A percentile compares a stretch with the other conserved stretches of the same genome.
phyloP scores from a whole-genome alignment of 2,329 filamentous ascomycete genomes.

The Colletotrichum euphorbiae region DNA sequence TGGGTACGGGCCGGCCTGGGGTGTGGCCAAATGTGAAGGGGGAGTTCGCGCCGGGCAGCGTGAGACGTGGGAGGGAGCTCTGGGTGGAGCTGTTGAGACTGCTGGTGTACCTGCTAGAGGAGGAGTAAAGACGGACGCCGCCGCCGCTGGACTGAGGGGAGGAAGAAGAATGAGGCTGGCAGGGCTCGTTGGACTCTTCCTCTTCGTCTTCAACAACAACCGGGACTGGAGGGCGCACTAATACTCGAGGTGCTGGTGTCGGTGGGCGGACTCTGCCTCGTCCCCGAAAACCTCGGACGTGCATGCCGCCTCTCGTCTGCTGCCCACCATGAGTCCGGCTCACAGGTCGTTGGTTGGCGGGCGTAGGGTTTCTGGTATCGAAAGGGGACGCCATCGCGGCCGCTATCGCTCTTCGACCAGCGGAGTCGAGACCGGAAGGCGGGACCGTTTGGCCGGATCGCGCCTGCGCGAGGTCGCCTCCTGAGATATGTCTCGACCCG shows the following conservation, averaged over 20 bases:
- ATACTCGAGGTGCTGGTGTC: too few relatives aligned
- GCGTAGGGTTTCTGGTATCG: too few relatives aligned
- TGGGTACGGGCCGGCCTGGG: background rate
- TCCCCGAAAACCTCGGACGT: too few relatives aligned
- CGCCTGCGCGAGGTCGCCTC: too few relatives aligned
- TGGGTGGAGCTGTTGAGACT: background rate
- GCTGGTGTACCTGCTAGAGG: background rate
- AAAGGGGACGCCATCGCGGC: too few relatives aligned
- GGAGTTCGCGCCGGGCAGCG: constrained; percentile 1
- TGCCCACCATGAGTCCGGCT: too few relatives aligned
- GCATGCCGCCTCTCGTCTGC: too few relatives aligned
- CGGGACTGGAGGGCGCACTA: too few relatives aligned
- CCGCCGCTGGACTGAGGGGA: background rate
- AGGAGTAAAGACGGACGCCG: background rate
- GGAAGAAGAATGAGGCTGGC: background rate
- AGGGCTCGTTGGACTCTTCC: background rate
- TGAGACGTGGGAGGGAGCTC: background rate
- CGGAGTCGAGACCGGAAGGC: too few relatives aligned
- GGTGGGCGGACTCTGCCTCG: too few relatives aligned
- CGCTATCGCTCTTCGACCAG: background rate
- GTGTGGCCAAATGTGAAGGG: constrained; percentile 18
- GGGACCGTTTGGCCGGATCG: too few relatives aligned
- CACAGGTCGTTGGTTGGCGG: too few relatives aligned
- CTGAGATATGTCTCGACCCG: background rate
- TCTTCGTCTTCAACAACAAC: background rate